Percentiles rank a stretch among this genome's conserved stretches.
These are phyloP conservation scores for Rhododendron vialii DNA, from an alignment of 148 eudicot genomes.

Conservation along the genomic window DNA sequence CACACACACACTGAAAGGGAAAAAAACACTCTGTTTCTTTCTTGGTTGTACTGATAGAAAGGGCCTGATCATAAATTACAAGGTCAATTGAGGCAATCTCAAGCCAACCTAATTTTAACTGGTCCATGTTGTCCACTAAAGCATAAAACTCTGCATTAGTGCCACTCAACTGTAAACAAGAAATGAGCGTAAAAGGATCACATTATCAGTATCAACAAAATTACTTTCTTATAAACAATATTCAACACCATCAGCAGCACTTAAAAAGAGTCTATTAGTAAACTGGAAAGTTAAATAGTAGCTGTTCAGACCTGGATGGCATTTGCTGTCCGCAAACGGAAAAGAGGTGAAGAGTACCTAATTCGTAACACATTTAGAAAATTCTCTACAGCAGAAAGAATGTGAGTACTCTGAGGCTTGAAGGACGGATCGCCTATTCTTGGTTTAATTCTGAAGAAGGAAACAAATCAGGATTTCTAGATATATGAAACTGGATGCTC, in stretches of 20 bases:
- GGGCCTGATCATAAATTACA: not conserved
- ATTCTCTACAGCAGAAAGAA: slow-evolving; percentile 71
- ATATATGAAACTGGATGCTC: not conserved
- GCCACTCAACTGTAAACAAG: too few species aligned
- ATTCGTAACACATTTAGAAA: slow-evolving; percentile 57
- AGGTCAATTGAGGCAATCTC: not conserved
- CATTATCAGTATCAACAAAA: not conserved
- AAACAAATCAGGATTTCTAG: not conserved
- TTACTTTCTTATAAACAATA: not conserved
- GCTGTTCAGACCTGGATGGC: slow-evolving; percentile 61
- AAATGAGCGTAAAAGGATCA: not conserved
- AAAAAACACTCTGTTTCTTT: not conserved
- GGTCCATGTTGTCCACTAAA: not conserved
- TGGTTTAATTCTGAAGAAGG: slow-evolving; percentile 60
- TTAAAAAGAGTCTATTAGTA: slow-evolving; percentile 2
- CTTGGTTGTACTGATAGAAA: not conserved
- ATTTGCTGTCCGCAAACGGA: slow-evolving; percentile 66
- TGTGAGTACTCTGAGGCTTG: slow-evolving; percentile 77
- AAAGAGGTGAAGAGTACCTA: slow-evolving; percentile 94
- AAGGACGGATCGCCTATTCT: slow-evolving; percentile 77
- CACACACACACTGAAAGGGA: not conserved
- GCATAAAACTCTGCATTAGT: not conserved
- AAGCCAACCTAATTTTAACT: not conserved
- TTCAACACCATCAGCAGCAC: not conserved
- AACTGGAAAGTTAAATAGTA: not conserved